These are phyloP conservation scores for Xylaria sp. DNA, from an alignment of 2,329 filamentous ascomycete genomes.

Conservation along the genomic window DNA sequence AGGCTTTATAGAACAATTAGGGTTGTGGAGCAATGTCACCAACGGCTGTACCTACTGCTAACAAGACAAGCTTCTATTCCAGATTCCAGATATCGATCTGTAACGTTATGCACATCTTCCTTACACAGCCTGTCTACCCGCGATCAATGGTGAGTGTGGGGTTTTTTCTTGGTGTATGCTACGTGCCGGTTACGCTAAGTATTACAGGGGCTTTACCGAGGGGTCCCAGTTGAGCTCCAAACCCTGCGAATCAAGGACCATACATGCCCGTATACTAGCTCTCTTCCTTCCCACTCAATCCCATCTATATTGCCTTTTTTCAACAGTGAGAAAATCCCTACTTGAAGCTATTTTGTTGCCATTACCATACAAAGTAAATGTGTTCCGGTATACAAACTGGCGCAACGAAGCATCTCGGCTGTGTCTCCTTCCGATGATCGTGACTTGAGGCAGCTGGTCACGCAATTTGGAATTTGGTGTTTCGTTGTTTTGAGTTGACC, in stretches of 20 bases:
- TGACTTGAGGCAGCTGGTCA: slow-evolving; percentile 14
- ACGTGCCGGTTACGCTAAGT: neutral
- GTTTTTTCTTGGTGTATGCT: neutral
- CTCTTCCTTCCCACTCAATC: neutral
- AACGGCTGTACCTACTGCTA: neutral
- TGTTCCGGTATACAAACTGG: neutral
- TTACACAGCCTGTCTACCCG: slow-evolving; percentile 10
- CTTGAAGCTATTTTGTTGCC: neutral
- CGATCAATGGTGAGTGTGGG: slow-evolving; percentile 11
- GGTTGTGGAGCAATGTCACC: slow-evolving; percentile 21
- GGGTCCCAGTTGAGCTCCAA: too few relatives aligned
- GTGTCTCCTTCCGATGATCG: slow-evolving; percentile 14
- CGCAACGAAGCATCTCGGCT: slow-evolving; percentile 10
- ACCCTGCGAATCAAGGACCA: too few relatives aligned
- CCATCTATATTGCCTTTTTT: neutral
- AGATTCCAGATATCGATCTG: slow-evolving; percentile 21
- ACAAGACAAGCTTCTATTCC: neutral
- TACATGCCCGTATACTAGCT: neutral
- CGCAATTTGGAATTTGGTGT: slow-evolving; percentile 29
- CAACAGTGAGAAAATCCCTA: neutral
- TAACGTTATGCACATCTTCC: slow-evolving; percentile 25
- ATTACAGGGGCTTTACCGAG: neutral
- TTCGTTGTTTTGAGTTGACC: neutral
- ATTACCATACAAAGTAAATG: neutral
- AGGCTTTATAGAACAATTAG: slow-evolving; percentile 5